Percentiles rank a stretch among this genome's conserved stretches.
These are phyloP conservation scores for Pichia sp. DNA, from an alignment of 1,139 yeast species.

Conservation along the genomic window DNA sequence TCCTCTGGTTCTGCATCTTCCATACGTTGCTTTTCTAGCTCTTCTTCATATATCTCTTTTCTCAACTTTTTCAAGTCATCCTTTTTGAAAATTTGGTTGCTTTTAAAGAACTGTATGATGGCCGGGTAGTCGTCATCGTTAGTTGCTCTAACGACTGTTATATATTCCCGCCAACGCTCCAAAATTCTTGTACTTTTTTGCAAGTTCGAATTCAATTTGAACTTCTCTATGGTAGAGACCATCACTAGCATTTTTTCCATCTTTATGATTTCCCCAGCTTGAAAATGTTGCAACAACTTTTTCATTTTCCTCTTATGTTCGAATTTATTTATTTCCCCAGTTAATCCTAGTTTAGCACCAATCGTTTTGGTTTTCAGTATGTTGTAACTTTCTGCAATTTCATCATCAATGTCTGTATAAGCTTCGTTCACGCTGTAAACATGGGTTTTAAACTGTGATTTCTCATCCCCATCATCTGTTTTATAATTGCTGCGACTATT, in stretches of 20 bases:
- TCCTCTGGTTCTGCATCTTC: slow-evolving; percentile 1
- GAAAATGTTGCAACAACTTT: slow-evolving; percentile 29
- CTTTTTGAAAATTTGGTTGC: slow-evolving; percentile 37
- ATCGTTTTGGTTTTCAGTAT: slow-evolving; percentile 13
- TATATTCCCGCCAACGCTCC: slow-evolving; percentile 77
- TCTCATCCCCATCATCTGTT: not conserved
- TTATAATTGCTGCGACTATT: not conserved
- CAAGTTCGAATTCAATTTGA: slow-evolving; percentile 45
- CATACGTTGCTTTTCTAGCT: slow-evolving; percentile 7
- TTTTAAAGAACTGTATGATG: slow-evolving; percentile 56
- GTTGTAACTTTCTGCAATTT: slow-evolving; percentile 12
- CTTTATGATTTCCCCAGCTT: slow-evolving; percentile 59
- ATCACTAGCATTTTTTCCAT: slow-evolving; percentile 64
- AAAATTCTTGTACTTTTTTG: slow-evolving; percentile 47
- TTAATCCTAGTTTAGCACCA: slow-evolving; percentile 18
- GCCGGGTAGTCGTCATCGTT: slow-evolving; percentile 47
- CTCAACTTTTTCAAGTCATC: slow-evolving; percentile 23
- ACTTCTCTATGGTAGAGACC: slow-evolving; percentile 36
- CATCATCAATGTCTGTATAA: slow-evolving; percentile 10
- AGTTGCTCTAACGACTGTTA: slow-evolving; percentile 61
- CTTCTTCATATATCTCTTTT: slow-evolving; percentile 16
- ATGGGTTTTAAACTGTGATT: not conserved
- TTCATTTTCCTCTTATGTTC: slow-evolving; percentile 17
- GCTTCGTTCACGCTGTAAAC: not conserved
- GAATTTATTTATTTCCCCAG: slow-evolving; percentile 10